phyloP scores from a whole-genome alignment of 2,329 filamentous ascomycete genomes.

The Pseudogymnoascus sp. region DNA sequence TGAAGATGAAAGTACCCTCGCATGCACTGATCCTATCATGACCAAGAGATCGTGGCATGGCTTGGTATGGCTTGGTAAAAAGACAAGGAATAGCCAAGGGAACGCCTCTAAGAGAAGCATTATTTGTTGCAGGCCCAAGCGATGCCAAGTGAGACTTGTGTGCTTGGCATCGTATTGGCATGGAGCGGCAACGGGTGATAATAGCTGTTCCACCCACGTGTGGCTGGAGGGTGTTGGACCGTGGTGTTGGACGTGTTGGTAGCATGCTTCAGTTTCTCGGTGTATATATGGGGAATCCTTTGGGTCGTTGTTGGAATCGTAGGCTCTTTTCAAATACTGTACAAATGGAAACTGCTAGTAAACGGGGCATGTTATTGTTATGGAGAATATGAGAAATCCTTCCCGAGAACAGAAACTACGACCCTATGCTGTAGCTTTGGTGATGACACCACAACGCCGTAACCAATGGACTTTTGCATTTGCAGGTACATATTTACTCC shows the following conservation, averaged over 20 bases:
- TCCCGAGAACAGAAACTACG: background rate
- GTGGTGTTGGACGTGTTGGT: no score
- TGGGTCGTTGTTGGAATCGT: background rate
- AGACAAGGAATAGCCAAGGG: background rate
- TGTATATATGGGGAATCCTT: background rate
- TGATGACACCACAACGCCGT: background rate
- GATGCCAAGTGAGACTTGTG: background rate
- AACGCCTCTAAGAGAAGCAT: background rate
- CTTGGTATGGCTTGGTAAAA: background rate
- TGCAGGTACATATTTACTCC: background rate
- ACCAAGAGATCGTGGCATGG: background rate
- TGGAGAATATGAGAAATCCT: background rate
- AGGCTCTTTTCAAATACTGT: background rate
- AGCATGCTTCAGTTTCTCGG: background rate
- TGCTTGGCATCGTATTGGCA: background rate
- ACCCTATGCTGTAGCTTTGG: background rate
- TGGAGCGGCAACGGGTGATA: background rate
- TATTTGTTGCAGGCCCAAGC: background rate
- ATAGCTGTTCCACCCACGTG: background rate
- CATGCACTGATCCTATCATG: background rate
- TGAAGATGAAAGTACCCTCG: background rate
- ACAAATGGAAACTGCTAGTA: background rate
- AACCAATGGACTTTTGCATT: background rate
- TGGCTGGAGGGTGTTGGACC: background rate
- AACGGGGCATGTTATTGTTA: background rate